phyloP scores from a whole-genome alignment of 208 protist genomes.

The Acanthamoeba lenticulata region DNA sequence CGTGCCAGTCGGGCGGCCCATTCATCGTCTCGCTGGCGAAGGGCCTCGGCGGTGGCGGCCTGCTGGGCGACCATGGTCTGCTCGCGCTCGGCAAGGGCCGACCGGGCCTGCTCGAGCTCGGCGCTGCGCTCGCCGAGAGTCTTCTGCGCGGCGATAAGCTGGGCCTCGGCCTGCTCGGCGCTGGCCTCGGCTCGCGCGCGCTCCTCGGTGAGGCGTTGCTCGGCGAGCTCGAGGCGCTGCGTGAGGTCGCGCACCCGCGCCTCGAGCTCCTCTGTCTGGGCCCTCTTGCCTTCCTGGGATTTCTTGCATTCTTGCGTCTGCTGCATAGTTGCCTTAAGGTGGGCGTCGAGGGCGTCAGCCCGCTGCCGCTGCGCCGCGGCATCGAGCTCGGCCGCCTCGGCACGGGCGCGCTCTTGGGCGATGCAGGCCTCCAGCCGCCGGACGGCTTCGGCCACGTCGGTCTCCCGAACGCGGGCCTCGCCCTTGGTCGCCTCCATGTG shows the following conservation, averaged over 20 bases:
- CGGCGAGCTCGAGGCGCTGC: neutral
- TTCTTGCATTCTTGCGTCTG: neutral
- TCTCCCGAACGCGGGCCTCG: neutral
- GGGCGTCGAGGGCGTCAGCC: neutral
- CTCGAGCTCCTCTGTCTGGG: neutral
- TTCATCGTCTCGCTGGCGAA: no score
- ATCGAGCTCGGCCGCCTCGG: neutral
- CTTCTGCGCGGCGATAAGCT: no score
- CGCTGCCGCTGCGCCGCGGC: neutral
- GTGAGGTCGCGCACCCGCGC: neutral
- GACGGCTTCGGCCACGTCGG: neutral
- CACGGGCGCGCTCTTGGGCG: neutral
- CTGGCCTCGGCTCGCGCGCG: no score
- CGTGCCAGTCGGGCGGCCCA: neutral
- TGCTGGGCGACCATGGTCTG: no score
- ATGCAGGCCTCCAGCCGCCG: neutral
- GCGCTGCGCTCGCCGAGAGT: no score
- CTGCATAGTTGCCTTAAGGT: neutral
- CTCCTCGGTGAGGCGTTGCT: neutral
- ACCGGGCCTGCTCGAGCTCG: no score
- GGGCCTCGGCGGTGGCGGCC: no score
- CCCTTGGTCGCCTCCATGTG: neutral
- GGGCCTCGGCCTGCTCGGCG: no score
- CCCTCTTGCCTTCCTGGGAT: neutral
- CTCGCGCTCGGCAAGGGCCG: no score